phyloP scores from a whole-genome alignment of 2,329 filamentous ascomycete genomes.

The Botrytis deweyae region DNA sequence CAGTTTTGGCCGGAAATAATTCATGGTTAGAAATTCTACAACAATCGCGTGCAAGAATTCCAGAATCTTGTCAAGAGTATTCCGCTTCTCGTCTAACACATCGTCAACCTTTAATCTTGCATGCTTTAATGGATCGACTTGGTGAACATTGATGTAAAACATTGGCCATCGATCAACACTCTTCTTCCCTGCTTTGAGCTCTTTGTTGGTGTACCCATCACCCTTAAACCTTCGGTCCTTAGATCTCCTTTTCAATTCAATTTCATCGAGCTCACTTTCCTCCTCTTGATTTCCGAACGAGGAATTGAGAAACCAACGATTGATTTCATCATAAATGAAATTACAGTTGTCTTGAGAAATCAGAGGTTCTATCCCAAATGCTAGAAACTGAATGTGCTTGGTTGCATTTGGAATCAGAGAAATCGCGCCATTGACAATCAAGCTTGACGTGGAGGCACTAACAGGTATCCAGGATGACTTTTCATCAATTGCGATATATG shows the following conservation, averaged over 20 bases:
- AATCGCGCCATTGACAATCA: conserved; percentile 69
- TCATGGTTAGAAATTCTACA: conserved; percentile 70
- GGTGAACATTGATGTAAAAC: conserved; percentile 73
- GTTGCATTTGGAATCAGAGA: conserved; percentile 69
- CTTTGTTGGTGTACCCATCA: conserved; percentile 50
- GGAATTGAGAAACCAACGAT: conserved; percentile 72
- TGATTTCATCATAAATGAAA: conserved; percentile 74
- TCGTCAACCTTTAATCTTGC: conserved; percentile 39
- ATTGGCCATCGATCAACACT: conserved; percentile 81
- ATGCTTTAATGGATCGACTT: conserved; percentile 28
- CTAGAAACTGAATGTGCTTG: conserved; percentile 76
- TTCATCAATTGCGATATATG: conserved; percentile 55
- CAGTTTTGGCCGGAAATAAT: conserved; percentile 54
- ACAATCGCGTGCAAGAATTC: conserved; percentile 68
- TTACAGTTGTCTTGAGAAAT: conserved; percentile 55
- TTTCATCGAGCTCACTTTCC: conserved; percentile 39
- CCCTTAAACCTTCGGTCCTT: conserved; percentile 46
- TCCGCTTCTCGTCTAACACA: conserved; percentile 48
- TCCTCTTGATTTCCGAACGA: conserved; percentile 67
- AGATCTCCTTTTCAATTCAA: conserved; percentile 41
- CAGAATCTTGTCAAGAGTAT: conserved; percentile 49
- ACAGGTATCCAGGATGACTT: conserved; percentile 66
- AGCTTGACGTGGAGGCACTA: conserved; percentile 60
- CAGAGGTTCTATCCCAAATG: conserved; percentile 70
- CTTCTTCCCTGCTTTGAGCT: conserved; percentile 56